Conservation (phyloP, 108 stramenopile genomes). For the Aurantiochytrium sp. region DNA sequence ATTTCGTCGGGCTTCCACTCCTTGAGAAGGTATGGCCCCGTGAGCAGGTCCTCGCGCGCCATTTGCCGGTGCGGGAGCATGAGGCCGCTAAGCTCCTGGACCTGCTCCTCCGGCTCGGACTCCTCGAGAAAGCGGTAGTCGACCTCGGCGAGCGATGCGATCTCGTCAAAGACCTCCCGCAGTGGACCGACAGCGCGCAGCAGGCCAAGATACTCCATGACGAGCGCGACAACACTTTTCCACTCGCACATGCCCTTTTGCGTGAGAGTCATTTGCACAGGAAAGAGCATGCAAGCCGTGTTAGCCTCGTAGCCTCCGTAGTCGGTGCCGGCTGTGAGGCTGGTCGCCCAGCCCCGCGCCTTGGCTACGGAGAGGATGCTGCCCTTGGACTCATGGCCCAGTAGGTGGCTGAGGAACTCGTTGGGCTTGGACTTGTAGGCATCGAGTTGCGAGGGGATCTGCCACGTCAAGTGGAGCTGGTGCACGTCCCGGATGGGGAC, state of each 20-base stretch:
- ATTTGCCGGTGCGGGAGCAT: not conserved
- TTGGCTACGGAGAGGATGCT: slow-evolving; percentile 72
- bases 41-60: not conserved
- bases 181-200: slow-evolving; percentile 28
- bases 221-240: not conserved
- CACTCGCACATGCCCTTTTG: slow-evolving; percentile 40
- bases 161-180: not conserved
- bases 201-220: slow-evolving; percentile 36
- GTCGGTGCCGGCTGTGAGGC: slow-evolving; percentile 70
- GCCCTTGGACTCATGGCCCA: slow-evolving; percentile 93
- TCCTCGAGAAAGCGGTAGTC: slow-evolving; percentile 30
- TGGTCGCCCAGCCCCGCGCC: slow-evolving; percentile 66
- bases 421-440: slow-evolving; percentile 62
- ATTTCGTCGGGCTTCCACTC: slow-evolving; percentile 12
- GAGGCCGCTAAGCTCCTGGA: not conserved
- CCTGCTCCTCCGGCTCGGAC: not conserved
- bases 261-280: slow-evolving; percentile 67
- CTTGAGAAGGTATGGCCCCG: not conserved
- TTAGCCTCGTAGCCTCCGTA: slow-evolving; percentile 40
- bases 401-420: slow-evolving; percentile 77
- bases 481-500: slow-evolving; percentile 77
- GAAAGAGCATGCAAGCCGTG: slow-evolving; percentile 68
- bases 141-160: not conserved
- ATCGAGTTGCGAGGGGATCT: slow-evolving; percentile 64
- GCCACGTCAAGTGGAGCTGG: slow-evolving; percentile 74